Evolutionary conservation across 2,329 filamentous ascomycete genomes (phyloP).

Genomic region (Sarocladiaceae sp.): DNA sequence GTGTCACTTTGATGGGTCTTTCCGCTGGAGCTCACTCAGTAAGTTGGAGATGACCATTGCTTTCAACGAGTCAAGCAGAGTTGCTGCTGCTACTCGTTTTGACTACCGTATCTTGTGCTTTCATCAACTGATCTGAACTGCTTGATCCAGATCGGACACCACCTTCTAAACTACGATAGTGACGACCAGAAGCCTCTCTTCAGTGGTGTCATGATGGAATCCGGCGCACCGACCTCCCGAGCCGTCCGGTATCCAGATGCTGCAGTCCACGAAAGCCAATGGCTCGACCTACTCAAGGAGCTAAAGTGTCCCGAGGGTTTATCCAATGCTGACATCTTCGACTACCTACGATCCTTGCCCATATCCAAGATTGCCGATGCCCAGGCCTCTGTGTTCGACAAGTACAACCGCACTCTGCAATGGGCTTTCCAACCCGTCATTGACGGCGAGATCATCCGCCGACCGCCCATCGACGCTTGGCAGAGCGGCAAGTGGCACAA

Average conservation of each 20-base stretch:
- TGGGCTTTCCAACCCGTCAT: conserved; percentile 67
- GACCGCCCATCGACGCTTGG: conserved; percentile 54
- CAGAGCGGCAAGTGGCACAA: conserved; percentile 20
- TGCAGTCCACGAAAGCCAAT: conserved; percentile 51
- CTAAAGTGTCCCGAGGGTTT: conserved; percentile 14
- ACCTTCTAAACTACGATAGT: conserved; percentile 44
- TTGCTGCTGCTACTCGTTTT: no score
- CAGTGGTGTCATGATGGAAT: conserved; percentile 48
- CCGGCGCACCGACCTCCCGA: conserved; percentile 47
- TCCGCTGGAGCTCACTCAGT: conserved; percentile 48
- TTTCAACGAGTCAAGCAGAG: no score
- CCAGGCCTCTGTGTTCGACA: conserved; percentile 34
- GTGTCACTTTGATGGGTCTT: conserved; percentile 28
- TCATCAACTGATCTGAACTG: conserved; percentile 7
- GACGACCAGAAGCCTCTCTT: conserved; percentile 39
- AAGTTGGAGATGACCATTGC: conserved; percentile 12
- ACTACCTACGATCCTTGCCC: conserved; percentile 38
- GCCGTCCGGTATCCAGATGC: conserved; percentile 50
- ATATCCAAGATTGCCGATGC: conserved; percentile 26
- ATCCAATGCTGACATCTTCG: conserved; percentile 29
- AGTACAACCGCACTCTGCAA: conserved; percentile 37
- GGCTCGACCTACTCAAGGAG: conserved; percentile 23
- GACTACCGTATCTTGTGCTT: no score
- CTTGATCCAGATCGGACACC: conserved; percentile 53
- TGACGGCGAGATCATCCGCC: conserved; percentile 51